Conservation (phyloP, 2,329 filamentous ascomycete species). For the Penicillium sp. region DNA sequence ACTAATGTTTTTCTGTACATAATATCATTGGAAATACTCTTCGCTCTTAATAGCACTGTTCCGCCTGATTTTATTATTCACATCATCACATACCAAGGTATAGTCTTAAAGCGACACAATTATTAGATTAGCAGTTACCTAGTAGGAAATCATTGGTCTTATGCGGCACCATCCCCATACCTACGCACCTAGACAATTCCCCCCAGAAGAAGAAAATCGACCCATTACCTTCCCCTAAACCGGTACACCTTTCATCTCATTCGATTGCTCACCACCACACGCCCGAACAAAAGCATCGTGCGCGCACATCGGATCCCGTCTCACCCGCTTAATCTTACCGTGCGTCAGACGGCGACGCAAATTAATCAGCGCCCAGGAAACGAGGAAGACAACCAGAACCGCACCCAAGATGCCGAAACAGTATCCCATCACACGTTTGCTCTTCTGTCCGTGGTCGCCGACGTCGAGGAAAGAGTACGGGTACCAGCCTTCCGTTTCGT, state of each 20-base stretch:
- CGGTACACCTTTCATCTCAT: constrained; percentile 10
- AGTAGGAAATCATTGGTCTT: neutral
- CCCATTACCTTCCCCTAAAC: neutral
- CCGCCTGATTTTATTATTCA: constrained; percentile 1
- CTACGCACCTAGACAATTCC: neutral
- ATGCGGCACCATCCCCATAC: neutral
- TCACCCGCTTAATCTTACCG: constrained; percentile 27
- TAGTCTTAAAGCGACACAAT: neutral
- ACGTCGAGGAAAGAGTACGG: constrained; percentile 77
- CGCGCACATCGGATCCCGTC: constrained; percentile 15
- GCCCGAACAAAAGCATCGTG: neutral
- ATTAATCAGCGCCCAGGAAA: constrained; percentile 56
- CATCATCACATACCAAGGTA: constrained; percentile 3
- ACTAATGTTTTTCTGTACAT: constrained; percentile 14
- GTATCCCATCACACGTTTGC: constrained; percentile 62
- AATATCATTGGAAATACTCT: constrained; percentile 12
- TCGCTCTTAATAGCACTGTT: constrained; percentile 17
- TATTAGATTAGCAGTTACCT: neutral
- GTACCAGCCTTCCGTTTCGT: constrained; percentile 69
- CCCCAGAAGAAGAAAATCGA: neutral
- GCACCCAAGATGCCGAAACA: constrained; percentile 59
- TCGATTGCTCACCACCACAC: neutral
- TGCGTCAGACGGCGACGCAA: constrained; percentile 50
- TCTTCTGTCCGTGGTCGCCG: constrained; percentile 45
- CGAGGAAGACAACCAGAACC: constrained; percentile 53